Base-by-base conservation (phyloP, 139 green algal species). In the Gonium pectorale region DNA sequence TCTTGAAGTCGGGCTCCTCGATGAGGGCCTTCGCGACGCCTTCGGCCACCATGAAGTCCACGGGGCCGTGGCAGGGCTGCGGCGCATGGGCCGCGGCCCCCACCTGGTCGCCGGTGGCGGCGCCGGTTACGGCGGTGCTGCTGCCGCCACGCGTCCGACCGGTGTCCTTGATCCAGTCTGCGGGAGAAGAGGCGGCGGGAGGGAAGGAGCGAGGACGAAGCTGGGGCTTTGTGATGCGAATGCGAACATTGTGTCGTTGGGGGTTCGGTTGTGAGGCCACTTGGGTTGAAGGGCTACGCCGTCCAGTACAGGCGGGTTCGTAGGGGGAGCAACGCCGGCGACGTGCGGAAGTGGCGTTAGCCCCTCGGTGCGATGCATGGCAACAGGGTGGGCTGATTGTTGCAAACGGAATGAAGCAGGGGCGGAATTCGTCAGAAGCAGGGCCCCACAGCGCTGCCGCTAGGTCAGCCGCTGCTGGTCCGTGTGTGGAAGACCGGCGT, bases 1-100 rank as follows among this genome's bases (percentile, higher is more conserved):
- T 26, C 43, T 27, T n/a, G 17, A 77, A 43, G 68, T 77, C 68
- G 26, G 68, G 68, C 68, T 77, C 68, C n/a, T 27, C 68, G 5
- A 27, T 7, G 43, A 77, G 68, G 7, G 68, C 68, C 26, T 38
- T 60, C 43, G 60, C 31, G 26, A 77, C 68, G 0, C 31, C 41
- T 29, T 77, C 68, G 19, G 31, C 41, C 2, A 77, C 44, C 68
- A 77, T 77, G 43, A 77, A 60, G 68, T 77, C 68, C 2, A 77
- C n/a, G 24, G 68, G 43, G 26, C 68, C 68, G n/a, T 43, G 68
- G 26, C 43, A 77, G 17, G 68, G 68, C 43, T 62, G 24, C n/a
- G 68, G 68, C 1, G 43, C 68, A 29, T 24, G 8, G n/a, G 31
- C 11, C 3, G 68, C 27, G 27, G n/a, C n/a, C n/a, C n/a, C n/a